Evolutionary conservation across 2,329 filamentous ascomycete genomes (phyloP), one percentile per base, ranked within the genome.

Genomic region (Cercospora nicotianae): DNA sequence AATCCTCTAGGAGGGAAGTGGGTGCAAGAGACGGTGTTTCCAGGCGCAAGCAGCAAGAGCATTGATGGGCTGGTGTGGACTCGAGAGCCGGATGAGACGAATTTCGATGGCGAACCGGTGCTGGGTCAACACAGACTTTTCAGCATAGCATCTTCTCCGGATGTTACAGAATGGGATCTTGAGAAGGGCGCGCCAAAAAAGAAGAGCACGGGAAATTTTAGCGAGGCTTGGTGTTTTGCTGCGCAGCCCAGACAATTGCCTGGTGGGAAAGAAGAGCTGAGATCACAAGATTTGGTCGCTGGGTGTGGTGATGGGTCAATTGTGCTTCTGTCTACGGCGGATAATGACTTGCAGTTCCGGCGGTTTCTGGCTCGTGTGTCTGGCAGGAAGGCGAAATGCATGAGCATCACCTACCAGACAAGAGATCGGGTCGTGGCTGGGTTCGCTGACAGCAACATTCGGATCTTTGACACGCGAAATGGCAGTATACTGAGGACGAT

Each of bases 161-260:
- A 90, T 26, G 89, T 99, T 58, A 97, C 94, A 0, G 95, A 99
- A 80, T 99, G 95, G 95, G 91, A 98, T 81, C 83, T 99, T 26
- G 88, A 89, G 72, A 91, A 89, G 70, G 93, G 92, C 13, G 85
- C 87, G 65, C 91, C 93, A 10, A 87, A 90, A 80, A 88, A 91
- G 67, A 91, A 96, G 79, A 93, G 92, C 18, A 93, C 91, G 75
- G 95, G 94, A 57, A 96, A 96, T 79, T 93, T 96, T 79, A 94
- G 93, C 72, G 94, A 97, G 76, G 94, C 98, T 69, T 99, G 95
- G 95, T 98, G 94, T 81, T 87, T 99, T 75, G 92, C 92, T 67
- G 91, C 90, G 13, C 94, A 97, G 80, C 95, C 94, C 3, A 83
- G 84, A 71, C 81, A 80, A 78, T 53, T 73, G 73, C 64, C 63